These are phyloP conservation scores for Fraxinus floribunda DNA, from an alignment of 305 asterid species.

Conservation along the genomic window DNA sequence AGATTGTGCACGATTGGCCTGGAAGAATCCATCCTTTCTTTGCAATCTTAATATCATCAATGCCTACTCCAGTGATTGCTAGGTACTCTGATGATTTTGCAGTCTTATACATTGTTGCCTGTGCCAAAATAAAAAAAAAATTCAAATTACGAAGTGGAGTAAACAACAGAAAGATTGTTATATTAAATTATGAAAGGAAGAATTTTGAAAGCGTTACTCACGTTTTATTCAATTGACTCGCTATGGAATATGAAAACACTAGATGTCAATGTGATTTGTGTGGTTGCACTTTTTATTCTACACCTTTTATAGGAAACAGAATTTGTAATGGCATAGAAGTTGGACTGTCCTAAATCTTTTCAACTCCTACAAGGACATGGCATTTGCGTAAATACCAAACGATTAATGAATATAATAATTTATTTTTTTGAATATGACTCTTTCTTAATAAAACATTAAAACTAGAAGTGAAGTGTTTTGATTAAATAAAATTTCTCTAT, in stretches of 20 bases:
- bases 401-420: no score
- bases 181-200: background rate
- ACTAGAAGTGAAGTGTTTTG: background rate
- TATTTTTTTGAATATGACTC: background rate
- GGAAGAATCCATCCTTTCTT: conserved; percentile 46
- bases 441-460: background rate
- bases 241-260: background rate
- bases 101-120: conserved; percentile 25
- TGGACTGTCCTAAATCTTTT: background rate
- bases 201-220: background rate
- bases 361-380: background rate
- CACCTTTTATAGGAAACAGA: background rate
- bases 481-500: background rate
- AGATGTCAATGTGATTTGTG: background rate
- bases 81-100: conserved; percentile 48
- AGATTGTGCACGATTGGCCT: conserved; percentile 34
- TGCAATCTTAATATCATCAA: conserved; percentile 30
- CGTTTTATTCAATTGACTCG: background rate
- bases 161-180: background rate
- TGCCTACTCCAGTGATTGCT: conserved; percentile 36
- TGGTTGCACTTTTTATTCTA: background rate
- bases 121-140: background rate
- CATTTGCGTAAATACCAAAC: background rate
- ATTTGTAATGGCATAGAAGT: background rate
- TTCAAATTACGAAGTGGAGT: background rate